Evolutionary conservation across 148 eudicot species (phyloP), one percentile per base, ranked within the genome.

Genomic region (Chenopodium berlandieri): DNA sequence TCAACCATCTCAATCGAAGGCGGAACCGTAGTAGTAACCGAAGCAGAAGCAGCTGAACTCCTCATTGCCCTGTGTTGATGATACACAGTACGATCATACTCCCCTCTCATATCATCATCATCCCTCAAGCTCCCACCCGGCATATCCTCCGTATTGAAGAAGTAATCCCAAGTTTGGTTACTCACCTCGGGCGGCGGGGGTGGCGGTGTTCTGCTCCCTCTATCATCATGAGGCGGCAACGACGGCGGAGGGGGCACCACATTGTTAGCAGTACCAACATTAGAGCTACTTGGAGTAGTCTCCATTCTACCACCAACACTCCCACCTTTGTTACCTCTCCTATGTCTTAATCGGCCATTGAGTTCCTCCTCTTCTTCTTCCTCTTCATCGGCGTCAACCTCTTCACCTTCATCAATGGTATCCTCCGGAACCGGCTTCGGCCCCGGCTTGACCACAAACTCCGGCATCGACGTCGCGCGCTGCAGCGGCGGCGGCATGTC

Each of bases 381-480:
- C 66, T 88, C 87, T 0, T 84, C 91, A 9, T 62, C 54, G 3
- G 85, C 91, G 10, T 75, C 87, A 0, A 87, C 93, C 63, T 84
- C 91, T 0, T 88, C 83, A 63, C 85, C 97, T 76, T 88, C 94
- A 56, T 84, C 91, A 32, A 86, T 83, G 6, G 86, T 86, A 4
- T 85, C 75, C 77, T 92, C 94, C 1, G 88, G 90, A 1, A 63
- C 78, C 19, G 12, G 72, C 0, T 81, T 83, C 23, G 48, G 32
- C 2, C 19, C 46, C 8, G 90, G 82, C 67, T 87, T 86, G 23
- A 79, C 84, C 4, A 77, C 75, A 10, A 90, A 85, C 46, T 94
- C 96, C 1, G 98, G 98, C 96, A 92, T 92, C 34, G 91, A 86
- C 47, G 79, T 86, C 6, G 98, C 98, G 8, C 98, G 90, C 34